Conservation (phyloP, 352 stramenopile species). For the Globisporangium cederbergense region DNA sequence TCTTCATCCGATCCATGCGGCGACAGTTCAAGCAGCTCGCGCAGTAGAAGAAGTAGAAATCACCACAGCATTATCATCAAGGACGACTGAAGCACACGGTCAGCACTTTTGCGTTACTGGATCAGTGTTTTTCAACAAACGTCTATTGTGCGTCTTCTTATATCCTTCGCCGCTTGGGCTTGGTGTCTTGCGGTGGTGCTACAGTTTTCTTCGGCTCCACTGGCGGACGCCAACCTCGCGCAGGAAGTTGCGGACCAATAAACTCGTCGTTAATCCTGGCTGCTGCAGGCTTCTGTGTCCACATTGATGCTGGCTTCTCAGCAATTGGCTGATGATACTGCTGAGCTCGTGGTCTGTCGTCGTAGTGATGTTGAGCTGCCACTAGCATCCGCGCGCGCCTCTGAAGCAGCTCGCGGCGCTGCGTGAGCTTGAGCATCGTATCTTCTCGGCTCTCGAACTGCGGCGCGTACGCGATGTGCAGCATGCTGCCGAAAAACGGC, state of each 20-base stretch:
- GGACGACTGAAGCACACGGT: background rate
- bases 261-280: background rate
- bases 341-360: background rate
- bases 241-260: slow-evolving; percentile 8
- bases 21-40: slow-evolving; percentile 69
- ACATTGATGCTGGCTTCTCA: background rate
- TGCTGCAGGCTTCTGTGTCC: background rate
- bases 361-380: background rate
- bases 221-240: background rate
- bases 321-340: background rate
- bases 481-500: slow-evolving; percentile 58
- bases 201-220: background rate
- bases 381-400: slow-evolving; percentile 2
- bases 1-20: slow-evolving; percentile 78
- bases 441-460: slow-evolving; percentile 56
- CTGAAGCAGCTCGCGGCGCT: slow-evolving; percentile 48
- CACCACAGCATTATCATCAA: background rate
- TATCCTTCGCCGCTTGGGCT: slow-evolving; percentile 12
- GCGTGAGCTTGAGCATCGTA: slow-evolving; percentile 56
- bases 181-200: background rate
- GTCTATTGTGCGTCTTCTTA: background rate
- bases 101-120: slow-evolving; percentile 13
- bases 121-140: background rate
- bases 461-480: slow-evolving; percentile 63
- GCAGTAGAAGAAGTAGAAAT: slow-evolving; percentile 17